Conservation (phyloP, 2,329 filamentous ascomycete genomes). For the Cladophialophora carrionii region DNA sequence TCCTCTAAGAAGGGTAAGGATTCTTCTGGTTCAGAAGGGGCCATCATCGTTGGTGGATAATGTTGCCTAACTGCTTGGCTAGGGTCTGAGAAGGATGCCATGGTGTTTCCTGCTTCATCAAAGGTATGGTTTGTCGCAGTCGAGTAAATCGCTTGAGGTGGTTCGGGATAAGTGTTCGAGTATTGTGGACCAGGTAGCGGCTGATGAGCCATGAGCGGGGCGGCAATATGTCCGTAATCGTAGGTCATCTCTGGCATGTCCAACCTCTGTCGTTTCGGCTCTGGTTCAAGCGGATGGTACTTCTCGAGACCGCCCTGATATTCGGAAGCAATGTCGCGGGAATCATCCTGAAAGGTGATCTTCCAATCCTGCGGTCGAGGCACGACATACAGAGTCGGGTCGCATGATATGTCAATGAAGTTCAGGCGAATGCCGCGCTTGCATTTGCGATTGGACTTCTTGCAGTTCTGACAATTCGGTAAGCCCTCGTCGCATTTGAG, state of each 20-base stretch:
- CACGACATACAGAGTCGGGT: constrained; percentile 62
- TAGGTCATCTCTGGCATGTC: constrained; percentile 38
- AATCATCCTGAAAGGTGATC: constrained; percentile 86
- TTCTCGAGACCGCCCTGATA: constrained; percentile 77
- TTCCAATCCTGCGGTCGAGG: constrained; percentile 66
- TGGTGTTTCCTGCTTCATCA: constrained; percentile 40
- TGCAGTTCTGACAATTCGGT: constrained; percentile 74
- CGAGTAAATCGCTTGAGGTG: constrained; percentile 48
- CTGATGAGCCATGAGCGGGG: constrained; percentile 50
- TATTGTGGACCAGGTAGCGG: constrained; percentile 48
- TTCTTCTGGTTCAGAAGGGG: constrained; percentile 39
- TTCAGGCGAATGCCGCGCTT: constrained; percentile 85
- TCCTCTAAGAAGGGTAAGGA: constrained; percentile 66
- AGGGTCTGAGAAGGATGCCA: constrained; percentile 41
- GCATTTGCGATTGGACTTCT: constrained; percentile 82
- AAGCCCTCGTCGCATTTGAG: constrained; percentile 84
- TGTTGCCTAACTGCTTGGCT: constrained; percentile 40
- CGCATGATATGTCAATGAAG: constrained; percentile 82
- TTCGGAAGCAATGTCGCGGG: constrained; percentile 84
- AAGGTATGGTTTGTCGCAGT: constrained; percentile 43
- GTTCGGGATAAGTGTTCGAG: constrained; percentile 47
- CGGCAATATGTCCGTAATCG: constrained; percentile 43
- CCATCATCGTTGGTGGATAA: constrained; percentile 31
- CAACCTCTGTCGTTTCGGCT: constrained; percentile 40
- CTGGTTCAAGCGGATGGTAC: constrained; percentile 64